A percentile compares a stretch with the other conserved stretches of the same genome.
Evolutionary conservation across 1,139 yeast species (phyloP).

Genomic region (Starmera stellimalicola): DNA sequence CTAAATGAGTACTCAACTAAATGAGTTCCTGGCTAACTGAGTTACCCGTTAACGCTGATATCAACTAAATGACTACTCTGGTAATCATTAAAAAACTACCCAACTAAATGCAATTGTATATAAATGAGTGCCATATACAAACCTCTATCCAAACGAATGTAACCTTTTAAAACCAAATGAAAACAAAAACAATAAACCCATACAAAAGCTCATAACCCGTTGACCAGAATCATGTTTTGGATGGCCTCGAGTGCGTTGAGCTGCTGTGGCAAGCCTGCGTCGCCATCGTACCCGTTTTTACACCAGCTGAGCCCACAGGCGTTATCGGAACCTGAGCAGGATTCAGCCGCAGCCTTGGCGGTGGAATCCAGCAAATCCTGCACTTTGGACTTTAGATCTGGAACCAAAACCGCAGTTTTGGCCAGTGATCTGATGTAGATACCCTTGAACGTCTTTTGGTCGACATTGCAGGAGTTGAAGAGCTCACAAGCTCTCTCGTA

Average conservation of each 20-base stretch:
- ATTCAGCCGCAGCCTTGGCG: constrained; percentile 45
- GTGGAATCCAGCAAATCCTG: constrained; percentile 34
- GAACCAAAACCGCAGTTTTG: constrained; percentile 46
- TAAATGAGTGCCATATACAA: not conserved
- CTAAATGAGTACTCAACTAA: no score
- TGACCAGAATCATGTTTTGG: constrained; percentile 27
- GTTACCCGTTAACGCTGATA: no score
- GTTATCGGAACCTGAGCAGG: constrained; percentile 53
- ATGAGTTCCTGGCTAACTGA: no score
- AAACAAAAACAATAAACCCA: not conserved
- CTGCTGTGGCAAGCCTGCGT: constrained; percentile 52
- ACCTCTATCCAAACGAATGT: not conserved
- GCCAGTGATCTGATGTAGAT: constrained; percentile 62
- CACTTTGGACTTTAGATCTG: constrained; percentile 36
- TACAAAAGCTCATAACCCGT: not conserved
- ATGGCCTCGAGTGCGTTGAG: constrained; percentile 48
- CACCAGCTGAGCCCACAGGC: constrained; percentile 56
- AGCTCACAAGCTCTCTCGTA: constrained; percentile 67
- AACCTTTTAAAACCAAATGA: not conserved
- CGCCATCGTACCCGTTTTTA: constrained; percentile 36
- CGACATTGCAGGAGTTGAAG: constrained; percentile 49
- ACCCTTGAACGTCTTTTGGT: constrained; percentile 73
- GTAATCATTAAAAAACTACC: not conserved
- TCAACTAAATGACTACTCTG: no score
- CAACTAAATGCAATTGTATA: not conserved